Evolutionary conservation across 495 filamentous ascomycete genomes (phyloP), one percentile per base, ranked within the genome.

Genomic region (Aspergillus olivimuriae): DNA sequence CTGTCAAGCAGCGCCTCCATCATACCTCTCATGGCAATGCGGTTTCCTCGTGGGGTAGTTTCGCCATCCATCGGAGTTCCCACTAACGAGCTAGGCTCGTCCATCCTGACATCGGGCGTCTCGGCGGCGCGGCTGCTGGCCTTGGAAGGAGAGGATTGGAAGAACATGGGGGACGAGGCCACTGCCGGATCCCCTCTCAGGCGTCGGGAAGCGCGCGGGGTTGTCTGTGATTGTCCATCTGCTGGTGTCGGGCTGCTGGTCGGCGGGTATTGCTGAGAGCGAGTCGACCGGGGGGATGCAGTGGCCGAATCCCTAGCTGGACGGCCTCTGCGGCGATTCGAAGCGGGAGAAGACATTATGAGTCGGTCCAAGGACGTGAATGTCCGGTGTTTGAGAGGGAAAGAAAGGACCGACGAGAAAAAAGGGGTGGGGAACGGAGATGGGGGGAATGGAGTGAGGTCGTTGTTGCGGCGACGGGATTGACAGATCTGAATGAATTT

Each of bases 101-200:
- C 70, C 61, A 79, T 74, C 33, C 63, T 68, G 21, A 64, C 68
- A 47, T 70, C 65, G 24, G 68, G 68, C 22, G 74, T 80, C 56
- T 76, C 77, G 54, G 78, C 73, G 48, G 57, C 73, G 52, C 73
- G 73, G 57, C 68, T 75, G 47, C 62, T 70, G 39, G 66, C 75
- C 52, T 70, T 75, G 9, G 68, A 74, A 3, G 89, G 84, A 11
- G 88, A 89, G 1, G 88, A 92, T 44, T 81, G 80, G 61, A 82
- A 92, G 60, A 87, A 86, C 45, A 94, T 74, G 20, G 89, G 89
- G 19, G 89, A 94, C 2, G 88, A 92, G 2, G 81, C 81, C 0
- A 65, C 48, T 33, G 64, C 59, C 23, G 56, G 56, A 31, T 70
- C 66, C 12, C 59, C 64, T 31, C 62, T 49, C 26, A 65, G 37